Evolutionary conservation across 2,329 filamentous ascomycete species (phyloP).

Genomic region (Pseudopyricularia javanii): DNA sequence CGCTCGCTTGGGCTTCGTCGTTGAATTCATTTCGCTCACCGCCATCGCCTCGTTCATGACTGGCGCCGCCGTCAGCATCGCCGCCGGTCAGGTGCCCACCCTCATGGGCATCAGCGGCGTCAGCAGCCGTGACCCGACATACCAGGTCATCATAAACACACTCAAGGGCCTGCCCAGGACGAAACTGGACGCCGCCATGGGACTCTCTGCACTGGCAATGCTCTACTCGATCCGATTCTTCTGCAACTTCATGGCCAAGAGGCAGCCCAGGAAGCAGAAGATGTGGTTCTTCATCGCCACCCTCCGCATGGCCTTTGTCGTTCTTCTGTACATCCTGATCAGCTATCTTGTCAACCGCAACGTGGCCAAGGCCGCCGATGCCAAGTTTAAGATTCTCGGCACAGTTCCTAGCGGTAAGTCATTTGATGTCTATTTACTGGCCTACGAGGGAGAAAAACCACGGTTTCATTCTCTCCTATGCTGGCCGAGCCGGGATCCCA

Average conservation of each 20-base stretch:
- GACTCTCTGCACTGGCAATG: constrained; percentile 52
- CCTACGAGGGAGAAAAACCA: too few species aligned
- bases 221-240: constrained; percentile 51
- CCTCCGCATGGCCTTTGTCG: constrained; percentile 61
- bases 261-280: constrained; percentile 47
- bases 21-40: constrained; percentile 38
- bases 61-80: constrained; percentile 36
- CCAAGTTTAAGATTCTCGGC: constrained; percentile 62
- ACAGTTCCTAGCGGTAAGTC: constrained; percentile 58
- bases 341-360: constrained; percentile 72
- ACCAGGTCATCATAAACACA: constrained; percentile 30
- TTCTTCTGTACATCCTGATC: constrained; percentile 78
- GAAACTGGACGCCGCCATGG: constrained; percentile 58
- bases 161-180: constrained; percentile 26
- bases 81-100: constrained; percentile 31
- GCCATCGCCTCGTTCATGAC: constrained; percentile 39
- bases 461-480: neutral
- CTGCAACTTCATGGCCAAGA: constrained; percentile 48
- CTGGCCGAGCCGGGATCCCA: neutral
- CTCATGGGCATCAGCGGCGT: constrained; percentile 29
- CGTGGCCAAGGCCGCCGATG: constrained; percentile 34
- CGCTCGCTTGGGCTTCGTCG: constrained; percentile 32
- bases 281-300: constrained; percentile 65
- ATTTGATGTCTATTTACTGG: neutral
- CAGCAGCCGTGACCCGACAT: constrained; percentile 31